Evolutionary conservation across 2,329 filamentous ascomycete genomes (phyloP), one percentile per base, ranked within the genome.

Genomic region (Nothopassalora personata): DNA sequence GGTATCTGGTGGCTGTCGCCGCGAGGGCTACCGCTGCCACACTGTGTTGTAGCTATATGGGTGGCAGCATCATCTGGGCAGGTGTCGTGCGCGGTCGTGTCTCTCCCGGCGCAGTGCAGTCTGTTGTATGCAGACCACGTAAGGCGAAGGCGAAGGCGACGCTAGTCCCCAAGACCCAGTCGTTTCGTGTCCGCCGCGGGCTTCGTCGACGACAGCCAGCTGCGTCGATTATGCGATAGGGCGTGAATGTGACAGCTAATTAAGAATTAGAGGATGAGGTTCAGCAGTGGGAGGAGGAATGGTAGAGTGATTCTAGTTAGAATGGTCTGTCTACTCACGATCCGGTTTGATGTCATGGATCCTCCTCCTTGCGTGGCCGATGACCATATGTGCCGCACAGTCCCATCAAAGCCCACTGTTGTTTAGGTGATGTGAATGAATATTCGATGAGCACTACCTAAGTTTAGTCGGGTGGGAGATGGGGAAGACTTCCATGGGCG

Each of bases 1-100:
- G 52, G 48, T 64, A 30, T 54, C 23, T 43, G n/a, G 18, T 23
- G 27, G 45, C 33, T 57, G 28, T 33, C 11, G 49, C 49, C 49
- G 11, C 27, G 49, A 31, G 49, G 49, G 49, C 49, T 51, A 11
- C 30, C n/a, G 49, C 49, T 51, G 9, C 30, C n/a, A 30, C 49
- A 51, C 49, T 51, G 49, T 34, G 1, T 28, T 4, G 30, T 49
- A 30, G 19, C 47, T 48, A 54, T 61, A 34, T 34, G 49, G 49
- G 49, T 9, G 28, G 28, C 9, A 33, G 28, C 49, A 51, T 51
- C 28, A 34, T 51, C 27, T 51, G 30, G 49, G 15, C 28, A 19
- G 28, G 30, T 51, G 49, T 34, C 11, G 27, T n/a, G 8, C 9
- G 28, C 19, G 18, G 46, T 49, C 23, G 19, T 28, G 23, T 49